Evolutionary conservation across 176 grass and related monocot genomes (phyloP), one percentile per base, ranked within the genome.

Genomic region (Poa annua): DNA sequence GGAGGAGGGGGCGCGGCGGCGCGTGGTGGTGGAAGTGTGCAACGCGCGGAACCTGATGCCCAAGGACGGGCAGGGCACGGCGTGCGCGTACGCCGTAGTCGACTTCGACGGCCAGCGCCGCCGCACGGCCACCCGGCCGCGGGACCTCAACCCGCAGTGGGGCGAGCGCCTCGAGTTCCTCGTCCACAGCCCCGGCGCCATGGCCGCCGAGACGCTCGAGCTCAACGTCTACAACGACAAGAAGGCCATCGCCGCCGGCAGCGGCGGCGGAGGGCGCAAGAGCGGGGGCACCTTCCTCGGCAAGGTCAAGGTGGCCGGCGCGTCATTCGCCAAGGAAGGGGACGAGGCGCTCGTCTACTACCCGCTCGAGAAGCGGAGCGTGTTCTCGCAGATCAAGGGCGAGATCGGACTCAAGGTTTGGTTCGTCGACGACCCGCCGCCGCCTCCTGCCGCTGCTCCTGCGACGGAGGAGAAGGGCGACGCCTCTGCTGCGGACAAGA

Each of bases 221-320:
- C 86, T 99, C 89, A 96, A 99, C 86, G 89, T 99, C 25, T 99
- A 99, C 75, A 99, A 99, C 90, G 96, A 99, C 84, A 99, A 96
- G 93, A 95, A 91, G 86, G 87, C 78, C 64, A 29, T 71, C 15
- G 17, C 71, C 1, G 89, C 71, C 1, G 89, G 14, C 1, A 26
- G 11, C 7, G 49, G 61, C 2, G 11, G 77, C 2, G 57, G 80
- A 4, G 78, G 85, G 17, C 89, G 71, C 1, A 83, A 89, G 11
- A 51, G 92, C 10, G 71, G 89, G 0, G 89, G 87, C 35, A 99
- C 93, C 2, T 99, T 99, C 75, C 88, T 99, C 35, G 96, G 96
- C 4, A 99, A 99, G 87, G 96, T 99, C 49, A 99, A 93, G 81
- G 90, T 99, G 7, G 77, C 93, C 4, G 87, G 91, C 1, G 57